A percentile compares a stretch with the other conserved stretches of the same genome.
These are phyloP conservation scores for Candida adriatica DNA, from an alignment of 805 yeast genomes.

Conservation along the genomic window DNA sequence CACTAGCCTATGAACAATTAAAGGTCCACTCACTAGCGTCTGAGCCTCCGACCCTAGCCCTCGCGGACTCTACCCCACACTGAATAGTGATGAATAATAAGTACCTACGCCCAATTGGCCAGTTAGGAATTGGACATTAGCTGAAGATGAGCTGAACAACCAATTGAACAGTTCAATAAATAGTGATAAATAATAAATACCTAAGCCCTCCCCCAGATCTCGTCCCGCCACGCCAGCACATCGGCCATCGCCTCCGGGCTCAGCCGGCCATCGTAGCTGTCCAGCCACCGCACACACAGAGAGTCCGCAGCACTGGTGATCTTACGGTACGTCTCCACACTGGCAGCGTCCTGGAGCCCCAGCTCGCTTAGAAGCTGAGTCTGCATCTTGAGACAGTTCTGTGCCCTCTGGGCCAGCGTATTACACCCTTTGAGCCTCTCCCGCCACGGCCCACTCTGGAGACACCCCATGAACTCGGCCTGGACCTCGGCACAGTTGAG, in stretches of 20 bases:
- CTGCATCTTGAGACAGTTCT: slow-evolving; percentile 16
- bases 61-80: too few relatives aligned
- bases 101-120: too few relatives aligned
- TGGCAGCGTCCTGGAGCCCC: slow-evolving; percentile 10
- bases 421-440: slow-evolving; percentile 17
- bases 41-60: too few relatives aligned
- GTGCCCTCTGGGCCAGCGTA: slow-evolving; percentile 5
- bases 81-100: too few relatives aligned
- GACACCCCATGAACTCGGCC: slow-evolving; percentile 14
- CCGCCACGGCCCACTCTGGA: slow-evolving; percentile 14
- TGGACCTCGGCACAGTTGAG: slow-evolving; percentile 21
- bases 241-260: slow-evolving; percentile 7
- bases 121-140: too few relatives aligned
- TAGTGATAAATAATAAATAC: background rate
- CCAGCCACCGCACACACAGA: slow-evolving; percentile 12
- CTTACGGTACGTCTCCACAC: slow-evolving; percentile 6
- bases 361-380: slow-evolving; percentile 11
- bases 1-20: too few relatives aligned
- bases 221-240: slow-evolving; percentile 12
- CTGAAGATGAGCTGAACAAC: too few relatives aligned
- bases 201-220: slow-evolving; percentile 11
- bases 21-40: too few relatives aligned
- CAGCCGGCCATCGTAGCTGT: slow-evolving; percentile 3
- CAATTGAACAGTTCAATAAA: background rate
- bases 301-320: slow-evolving; percentile 14